Evolutionary conservation across 108 stramenopile species (phyloP).

Genomic region (Mediolabrus comicus): DNA sequence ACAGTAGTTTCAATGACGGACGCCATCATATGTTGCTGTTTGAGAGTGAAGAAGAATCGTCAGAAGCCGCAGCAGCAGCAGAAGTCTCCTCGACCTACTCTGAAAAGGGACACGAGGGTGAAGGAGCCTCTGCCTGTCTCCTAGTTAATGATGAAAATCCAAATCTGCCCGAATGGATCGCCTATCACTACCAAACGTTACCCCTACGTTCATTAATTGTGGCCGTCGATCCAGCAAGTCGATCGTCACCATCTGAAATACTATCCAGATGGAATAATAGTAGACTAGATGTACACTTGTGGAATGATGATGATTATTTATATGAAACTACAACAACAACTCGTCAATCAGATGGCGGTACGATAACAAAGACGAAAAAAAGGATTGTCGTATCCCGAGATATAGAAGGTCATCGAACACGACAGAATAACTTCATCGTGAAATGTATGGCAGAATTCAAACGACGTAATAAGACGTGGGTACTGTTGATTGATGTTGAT

Average conservation of each 20-base stretch:
- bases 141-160: constrained; percentile 66
- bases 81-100: no score
- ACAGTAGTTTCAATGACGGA: no score
- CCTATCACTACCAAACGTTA: constrained; percentile 74
- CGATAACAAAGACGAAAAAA: background rate
- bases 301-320: constrained; percentile 42
- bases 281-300: constrained; percentile 32
- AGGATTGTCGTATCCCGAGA: background rate
- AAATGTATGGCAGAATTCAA: constrained; percentile 23
- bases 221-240: constrained; percentile 61
- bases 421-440: constrained; percentile 22
- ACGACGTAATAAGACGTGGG: constrained; percentile 44
- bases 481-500: constrained; percentile 62
- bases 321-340: background rate
- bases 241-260: constrained; percentile 25
- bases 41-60: no score
- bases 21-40: no score
- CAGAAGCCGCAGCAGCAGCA: no score
- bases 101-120: no score
- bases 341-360: no score
- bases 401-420: background rate
- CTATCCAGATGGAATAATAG: constrained; percentile 37
- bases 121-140: constrained; percentile 52
- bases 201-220: constrained; percentile 64
- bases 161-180: constrained; percentile 59